Evolutionary conservation across 768 basidiomycete species (phyloP).

Genomic region (Podaxis rugospora): DNA sequence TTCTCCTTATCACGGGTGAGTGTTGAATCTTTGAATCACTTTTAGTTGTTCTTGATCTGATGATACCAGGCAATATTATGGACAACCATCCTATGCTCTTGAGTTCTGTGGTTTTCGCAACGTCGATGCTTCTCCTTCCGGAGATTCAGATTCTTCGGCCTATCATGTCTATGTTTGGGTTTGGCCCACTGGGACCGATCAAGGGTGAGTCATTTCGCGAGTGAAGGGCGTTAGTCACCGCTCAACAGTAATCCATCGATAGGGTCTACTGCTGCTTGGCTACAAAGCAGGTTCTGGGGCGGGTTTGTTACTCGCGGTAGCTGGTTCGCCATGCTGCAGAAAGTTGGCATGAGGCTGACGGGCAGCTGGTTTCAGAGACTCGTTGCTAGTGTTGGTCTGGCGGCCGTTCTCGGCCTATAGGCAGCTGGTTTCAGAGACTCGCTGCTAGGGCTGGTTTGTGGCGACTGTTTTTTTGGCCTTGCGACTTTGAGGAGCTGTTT

Average conservation of each 20-base stretch:
- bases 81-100: slow-evolving; percentile 31
- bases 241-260: background rate
- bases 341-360: slow-evolving; percentile 22
- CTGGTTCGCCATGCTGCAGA: slow-evolving; percentile 29
- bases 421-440: too few relatives aligned
- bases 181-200: slow-evolving; percentile 27
- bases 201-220: slow-evolving; percentile 19
- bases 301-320: slow-evolving; percentile 22
- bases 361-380: background rate
- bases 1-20: slow-evolving; percentile 12
- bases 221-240: background rate
- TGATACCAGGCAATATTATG: slow-evolving; percentile 26
- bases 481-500: background rate
- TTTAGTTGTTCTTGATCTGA: too few relatives aligned
- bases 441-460: too few relatives aligned
- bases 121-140: slow-evolving; percentile 22
- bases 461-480: too few relatives aligned
- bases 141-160: slow-evolving; percentile 24
- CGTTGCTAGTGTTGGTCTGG: background rate
- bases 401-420: background rate
- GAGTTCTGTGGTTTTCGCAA: slow-evolving; percentile 19
- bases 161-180: slow-evolving; percentile 29
- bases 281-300: slow-evolving; percentile 30
- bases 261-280: slow-evolving; percentile 32
- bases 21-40: too few relatives aligned